Conservation (phyloP, 352 stramenopile species). For the Phytophthora pinifolia region DNA sequence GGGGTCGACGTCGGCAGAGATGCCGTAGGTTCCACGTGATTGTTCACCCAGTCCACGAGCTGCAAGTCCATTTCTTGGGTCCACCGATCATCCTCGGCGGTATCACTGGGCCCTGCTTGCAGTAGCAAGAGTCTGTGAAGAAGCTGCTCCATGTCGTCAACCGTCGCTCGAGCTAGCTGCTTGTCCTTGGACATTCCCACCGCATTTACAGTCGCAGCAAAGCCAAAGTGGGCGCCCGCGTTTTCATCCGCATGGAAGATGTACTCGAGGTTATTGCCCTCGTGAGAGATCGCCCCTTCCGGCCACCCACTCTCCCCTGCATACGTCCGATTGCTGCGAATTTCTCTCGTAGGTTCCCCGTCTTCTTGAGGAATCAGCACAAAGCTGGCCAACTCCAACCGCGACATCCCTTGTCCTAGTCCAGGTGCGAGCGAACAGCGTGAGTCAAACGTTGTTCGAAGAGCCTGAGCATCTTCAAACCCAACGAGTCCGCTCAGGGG, state of each 20-base stretch:
- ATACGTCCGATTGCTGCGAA: conserved; percentile 34
- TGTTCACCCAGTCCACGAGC: conserved; percentile 89
- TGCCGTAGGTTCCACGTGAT: conserved; percentile 52
- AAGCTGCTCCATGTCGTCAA: conserved; percentile 40
- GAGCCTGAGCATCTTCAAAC: conserved; percentile 54
- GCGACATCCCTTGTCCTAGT: conserved; percentile 21
- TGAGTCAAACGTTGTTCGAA: conserved; percentile 69
- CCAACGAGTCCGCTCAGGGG: conserved; percentile 37
- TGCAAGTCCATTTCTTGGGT: conserved; percentile 77
- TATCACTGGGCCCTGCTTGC: conserved; percentile 8
- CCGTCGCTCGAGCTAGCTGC: conserved; percentile 52
- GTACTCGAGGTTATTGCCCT: conserved; percentile 65
- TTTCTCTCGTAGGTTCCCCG: conserved; percentile 23
- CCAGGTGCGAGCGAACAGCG: conserved; percentile 47
- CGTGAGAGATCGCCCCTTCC: conserved; percentile 45
- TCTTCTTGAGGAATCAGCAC: conserved; percentile 8
- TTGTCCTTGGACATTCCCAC: conserved; percentile 62
- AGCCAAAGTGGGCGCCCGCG: conserved; percentile 48
- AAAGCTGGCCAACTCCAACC: conserved; percentile 33
- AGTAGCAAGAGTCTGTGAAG: conserved; percentile 27
- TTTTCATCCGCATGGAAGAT: conserved; percentile 64
- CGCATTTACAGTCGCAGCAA: conserved; percentile 60
- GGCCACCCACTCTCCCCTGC: conserved; percentile 52
- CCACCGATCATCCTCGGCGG: conserved; percentile 33
- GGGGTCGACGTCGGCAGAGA: conserved; percentile 22